These are phyloP conservation scores for Fomitopsis pinicola DNA, from an alignment of 1,284 basidiomycete genomes.

Conservation along the genomic window DNA sequence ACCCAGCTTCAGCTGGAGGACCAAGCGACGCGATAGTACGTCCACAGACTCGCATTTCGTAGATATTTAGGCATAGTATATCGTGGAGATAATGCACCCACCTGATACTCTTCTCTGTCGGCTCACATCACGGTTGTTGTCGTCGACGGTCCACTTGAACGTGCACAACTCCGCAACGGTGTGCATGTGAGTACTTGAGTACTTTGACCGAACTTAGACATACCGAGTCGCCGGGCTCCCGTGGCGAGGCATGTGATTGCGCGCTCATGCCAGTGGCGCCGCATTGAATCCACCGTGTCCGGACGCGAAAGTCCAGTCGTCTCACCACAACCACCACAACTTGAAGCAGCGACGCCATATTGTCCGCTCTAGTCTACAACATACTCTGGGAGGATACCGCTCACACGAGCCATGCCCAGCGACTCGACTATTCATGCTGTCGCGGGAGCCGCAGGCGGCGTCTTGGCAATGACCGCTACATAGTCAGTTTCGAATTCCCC, in stretches of 20 bases:
- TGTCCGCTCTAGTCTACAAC: background rate
- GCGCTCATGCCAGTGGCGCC: background rate
- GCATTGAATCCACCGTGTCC: background rate
- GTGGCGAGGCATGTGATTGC: background rate
- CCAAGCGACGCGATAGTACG: background rate
- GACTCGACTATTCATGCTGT: constrained; percentile 89
- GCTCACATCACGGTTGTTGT: too few species aligned
- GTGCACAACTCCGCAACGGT: too few species aligned
- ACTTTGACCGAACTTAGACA: too few species aligned
- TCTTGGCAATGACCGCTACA: constrained; percentile 83
- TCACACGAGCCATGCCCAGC: constrained; percentile 38
- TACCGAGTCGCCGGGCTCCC: too few species aligned
- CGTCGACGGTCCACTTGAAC: too few species aligned
- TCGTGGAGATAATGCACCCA: background rate
- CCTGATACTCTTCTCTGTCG: too few species aligned
- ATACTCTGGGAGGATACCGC: background rate
- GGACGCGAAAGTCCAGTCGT: background rate
- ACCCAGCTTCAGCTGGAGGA: constrained; percentile 36
- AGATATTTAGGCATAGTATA: background rate
- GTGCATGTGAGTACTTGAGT: too few species aligned
- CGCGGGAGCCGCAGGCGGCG: constrained; percentile 89
- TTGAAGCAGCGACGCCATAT: background rate
- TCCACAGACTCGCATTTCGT: background rate
- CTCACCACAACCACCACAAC: background rate
- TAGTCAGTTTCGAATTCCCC: constrained; percentile 52